Percentiles rank a stretch among this genome's conserved stretches.
phyloP scores from a whole-genome alignment of 306 rosid species.

The Betula pendula region DNA sequence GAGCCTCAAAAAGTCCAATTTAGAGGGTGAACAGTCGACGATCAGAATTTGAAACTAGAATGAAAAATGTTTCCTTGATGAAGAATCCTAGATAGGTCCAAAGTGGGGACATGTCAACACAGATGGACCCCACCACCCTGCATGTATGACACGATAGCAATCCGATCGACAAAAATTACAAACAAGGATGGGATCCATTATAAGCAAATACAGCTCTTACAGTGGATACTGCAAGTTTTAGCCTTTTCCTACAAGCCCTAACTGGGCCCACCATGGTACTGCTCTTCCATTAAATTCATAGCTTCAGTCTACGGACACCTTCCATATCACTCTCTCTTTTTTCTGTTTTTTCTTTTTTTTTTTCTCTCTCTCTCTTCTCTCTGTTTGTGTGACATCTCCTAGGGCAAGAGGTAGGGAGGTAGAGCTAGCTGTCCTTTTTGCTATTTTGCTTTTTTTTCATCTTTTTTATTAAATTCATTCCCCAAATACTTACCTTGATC shows the following conservation, averaged over 20 bases:
- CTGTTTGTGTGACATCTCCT: too few species aligned
- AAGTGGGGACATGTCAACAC: conserved; percentile 17
- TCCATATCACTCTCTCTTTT: conserved; percentile 33
- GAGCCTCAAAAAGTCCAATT: not conserved
- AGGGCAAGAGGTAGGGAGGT: too few species aligned
- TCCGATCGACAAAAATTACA: too few species aligned
- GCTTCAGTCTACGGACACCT: conserved; percentile 37
- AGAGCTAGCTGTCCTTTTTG: too few species aligned
- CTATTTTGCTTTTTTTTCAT: too few species aligned
- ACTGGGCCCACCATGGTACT: conserved; percentile 61
- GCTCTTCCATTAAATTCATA: conserved; percentile 67
- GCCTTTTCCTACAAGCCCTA: conserved; percentile 57
- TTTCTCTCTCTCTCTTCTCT: not conserved
- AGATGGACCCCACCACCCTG: conserved; percentile 40
- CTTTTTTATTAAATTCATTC: conserved; percentile 12
- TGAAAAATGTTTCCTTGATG: not conserved
- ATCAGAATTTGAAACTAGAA: not conserved
- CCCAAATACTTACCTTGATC: conserved; percentile 24
- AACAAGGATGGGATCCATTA: conserved; percentile 32
- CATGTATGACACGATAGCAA: conserved; percentile 61
- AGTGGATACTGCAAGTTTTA: conserved; percentile 47
- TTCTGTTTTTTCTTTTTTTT: conserved; percentile 5
- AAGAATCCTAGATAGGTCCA: conserved; percentile 27
- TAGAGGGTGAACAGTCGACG: not conserved
- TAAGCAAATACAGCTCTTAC: conserved; percentile 54